Evolutionary conservation across 192 early-diverging fungal species (phyloP).

Genomic region (Glomus cerebriforme): DNA sequence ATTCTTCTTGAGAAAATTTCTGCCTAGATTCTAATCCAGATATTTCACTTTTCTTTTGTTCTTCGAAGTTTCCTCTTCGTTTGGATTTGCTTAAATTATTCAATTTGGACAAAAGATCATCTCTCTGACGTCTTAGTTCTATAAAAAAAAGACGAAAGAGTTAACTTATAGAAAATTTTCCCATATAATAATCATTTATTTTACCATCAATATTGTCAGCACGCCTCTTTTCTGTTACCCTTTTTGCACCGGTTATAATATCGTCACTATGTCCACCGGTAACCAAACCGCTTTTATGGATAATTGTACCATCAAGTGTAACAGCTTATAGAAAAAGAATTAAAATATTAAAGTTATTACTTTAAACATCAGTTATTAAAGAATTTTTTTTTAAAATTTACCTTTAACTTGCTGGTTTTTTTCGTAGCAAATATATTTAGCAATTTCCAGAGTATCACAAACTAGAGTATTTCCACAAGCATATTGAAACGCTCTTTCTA

Average conservation of each 20-base stretch:
- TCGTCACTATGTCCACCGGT: conserved; percentile 73
- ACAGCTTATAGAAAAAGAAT: conserved; percentile 59
- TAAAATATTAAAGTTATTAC: background rate
- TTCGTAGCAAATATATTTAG: conserved; percentile 86
- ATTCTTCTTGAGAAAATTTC: conserved; percentile 63
- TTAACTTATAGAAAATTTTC: background rate
- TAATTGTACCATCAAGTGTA: conserved; percentile 89
- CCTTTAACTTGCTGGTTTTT: conserved; percentile 80
- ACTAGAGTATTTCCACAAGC: conserved; percentile 91
- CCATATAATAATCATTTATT: background rate
- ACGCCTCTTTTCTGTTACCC: conserved; percentile 85
- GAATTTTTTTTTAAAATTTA: conserved; percentile 18
- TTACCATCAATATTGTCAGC: conserved; percentile 64
- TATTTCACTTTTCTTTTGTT: conserved; percentile 58
- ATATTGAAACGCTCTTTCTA: conserved; percentile 85
- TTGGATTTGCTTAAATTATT: conserved; percentile 70
- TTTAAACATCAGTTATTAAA: background rate
- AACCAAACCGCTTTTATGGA: conserved; percentile 96
- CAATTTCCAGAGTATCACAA: conserved; percentile 86
- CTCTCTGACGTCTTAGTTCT: conserved; percentile 66
- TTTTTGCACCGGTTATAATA: conserved; percentile 47
- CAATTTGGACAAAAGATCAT: conserved; percentile 69
- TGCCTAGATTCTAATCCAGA: conserved; percentile 63
- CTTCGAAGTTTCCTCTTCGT: conserved; percentile 67
- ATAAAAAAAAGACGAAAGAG: background rate